Base-by-base conservation (phyloP, 2,329 filamentous ascomycete genomes). In the Periconia macrospinosa region DNA sequence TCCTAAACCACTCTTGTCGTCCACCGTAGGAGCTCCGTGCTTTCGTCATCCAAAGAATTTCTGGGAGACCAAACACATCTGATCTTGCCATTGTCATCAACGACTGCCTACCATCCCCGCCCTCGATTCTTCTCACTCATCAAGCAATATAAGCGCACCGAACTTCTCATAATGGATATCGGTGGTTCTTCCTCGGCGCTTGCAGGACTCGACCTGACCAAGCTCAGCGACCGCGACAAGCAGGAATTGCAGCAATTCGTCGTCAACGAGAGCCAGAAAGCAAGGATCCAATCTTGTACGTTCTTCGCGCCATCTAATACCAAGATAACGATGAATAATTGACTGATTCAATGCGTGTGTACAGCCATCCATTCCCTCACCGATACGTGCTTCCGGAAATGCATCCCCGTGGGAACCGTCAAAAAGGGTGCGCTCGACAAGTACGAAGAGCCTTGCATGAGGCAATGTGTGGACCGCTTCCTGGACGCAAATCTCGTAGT, bases 361-460 rank as follows among this genome's bases (percentile, higher is more conserved):
- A 60, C 42, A 74, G 86, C 81, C n/a, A 83, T 88, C 55, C 86
- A 89, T 75, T 77, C 78, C 61, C 78, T 89, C 35, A 86, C 85
- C 42, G 89, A 94, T 67, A 84, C 89, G 56, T 99, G 94, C 84
- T 99, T 92, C 87, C 91, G 87, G 72, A 97, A 97, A 79, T 99
- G 94, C 81, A 81, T 97, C 56, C 88, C 89, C 9, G 81, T 86
- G 11, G 82, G 86, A 45, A 82, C 81, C 53, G 88, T 97, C 72
- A 86, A 87, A 63, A 83, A 81, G 56, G 84, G 86, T 27, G 84
- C 86, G 66, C 80, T 99, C 62, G 91, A 95, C 62, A 84, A 82
- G 67, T 79, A 76, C 57, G 94, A 99, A 79, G 88, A 94, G 78
- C 78, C 81, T 9, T 99, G 94, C 75, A 83, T 96, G 73, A 81